phyloP scores from a whole-genome alignment of 306 rosid species.

The Ormosia emarginata region DNA sequence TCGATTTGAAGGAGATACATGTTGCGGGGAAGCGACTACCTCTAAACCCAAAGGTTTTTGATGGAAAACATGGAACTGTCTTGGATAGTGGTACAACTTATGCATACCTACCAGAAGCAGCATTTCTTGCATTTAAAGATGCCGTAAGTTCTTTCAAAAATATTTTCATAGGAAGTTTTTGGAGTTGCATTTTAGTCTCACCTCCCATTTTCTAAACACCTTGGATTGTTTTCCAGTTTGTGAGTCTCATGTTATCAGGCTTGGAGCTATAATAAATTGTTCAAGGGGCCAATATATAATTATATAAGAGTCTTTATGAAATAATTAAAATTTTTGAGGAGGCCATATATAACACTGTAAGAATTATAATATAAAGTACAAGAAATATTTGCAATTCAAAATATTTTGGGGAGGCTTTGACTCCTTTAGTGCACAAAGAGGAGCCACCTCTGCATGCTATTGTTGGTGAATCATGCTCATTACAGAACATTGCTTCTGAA shows the following conservation, averaged over 20 bases:
- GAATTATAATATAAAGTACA: background rate
- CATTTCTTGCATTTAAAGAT: slow-evolving; percentile 68
- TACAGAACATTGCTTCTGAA: background rate
- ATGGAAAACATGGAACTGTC: slow-evolving; percentile 80
- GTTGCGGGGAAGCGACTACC: slow-evolving; percentile 84
- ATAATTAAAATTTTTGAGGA: background rate
- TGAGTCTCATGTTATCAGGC: background rate
- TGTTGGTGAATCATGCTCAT: slow-evolving; percentile 5
- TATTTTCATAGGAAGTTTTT: background rate
- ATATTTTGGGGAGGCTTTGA: background rate
- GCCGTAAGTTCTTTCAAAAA: slow-evolving; percentile 65
- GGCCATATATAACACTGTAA: background rate
- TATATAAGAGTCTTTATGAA: background rate
- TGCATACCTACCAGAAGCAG: slow-evolving; percentile 84
- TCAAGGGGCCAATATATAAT: background rate
- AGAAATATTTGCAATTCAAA: background rate
- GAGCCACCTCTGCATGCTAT: background rate
- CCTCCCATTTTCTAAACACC: background rate
- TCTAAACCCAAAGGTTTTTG: slow-evolving; percentile 62
- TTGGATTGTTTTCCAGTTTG: slow-evolving; percentile 2
- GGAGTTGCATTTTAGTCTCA: background rate
- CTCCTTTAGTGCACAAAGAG: background rate
- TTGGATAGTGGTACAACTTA: slow-evolving; percentile 99
- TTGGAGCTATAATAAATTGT: background rate
- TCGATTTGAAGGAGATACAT: slow-evolving; percentile 91